A percentile compares a stretch with the other conserved stretches of the same genome.
Evolutionary conservation across 768 basidiomycete species (phyloP).

Genomic region (Calvatia gigantea): DNA sequence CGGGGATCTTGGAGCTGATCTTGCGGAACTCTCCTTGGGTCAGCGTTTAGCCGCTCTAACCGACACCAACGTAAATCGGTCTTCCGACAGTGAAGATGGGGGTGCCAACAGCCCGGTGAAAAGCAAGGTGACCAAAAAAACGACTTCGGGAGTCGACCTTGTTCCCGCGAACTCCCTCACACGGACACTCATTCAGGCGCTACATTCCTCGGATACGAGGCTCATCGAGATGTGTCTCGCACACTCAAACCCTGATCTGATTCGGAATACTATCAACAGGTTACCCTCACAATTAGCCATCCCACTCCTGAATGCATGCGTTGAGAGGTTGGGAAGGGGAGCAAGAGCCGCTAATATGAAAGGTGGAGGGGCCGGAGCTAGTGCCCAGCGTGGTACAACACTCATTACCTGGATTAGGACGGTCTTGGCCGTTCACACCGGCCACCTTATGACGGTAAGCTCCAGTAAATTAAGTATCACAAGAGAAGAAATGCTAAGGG

Average conservation of each 20-base stretch:
- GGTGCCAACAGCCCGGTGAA: conserved; percentile 19
- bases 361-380: conserved; percentile 76
- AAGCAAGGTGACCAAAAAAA: conserved; percentile 29
- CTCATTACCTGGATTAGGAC: conserved; percentile 78
- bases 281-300: conserved; percentile 86
- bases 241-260: conserved; percentile 77
- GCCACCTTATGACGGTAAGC: conserved; percentile 90
- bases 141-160: conserved; percentile 31
- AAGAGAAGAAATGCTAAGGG: not conserved
- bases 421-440: conserved; percentile 81
- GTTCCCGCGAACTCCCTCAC: conserved; percentile 85
- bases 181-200: conserved; percentile 90
- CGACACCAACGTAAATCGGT: conserved; percentile 39
- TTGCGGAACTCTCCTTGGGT: conserved; percentile 89
- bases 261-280: conserved; percentile 82
- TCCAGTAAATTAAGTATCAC: conserved; percentile 1
- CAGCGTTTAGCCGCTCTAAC: conserved; percentile 80
- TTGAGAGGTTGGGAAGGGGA: conserved; percentile 82
- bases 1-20: conserved; percentile 73
- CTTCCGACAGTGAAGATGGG: conserved; percentile 47
- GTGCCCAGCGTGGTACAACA: conserved; percentile 68
- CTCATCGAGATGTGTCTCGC: conserved; percentile 84
- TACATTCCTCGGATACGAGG: conserved; percentile 90
- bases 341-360: conserved; percentile 69
- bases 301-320: conserved; percentile 81